Evolutionary conservation across 2,329 filamentous ascomycete genomes (phyloP), one percentile per base, ranked within the genome.

Genomic region (Polytolypa hystricis): DNA sequence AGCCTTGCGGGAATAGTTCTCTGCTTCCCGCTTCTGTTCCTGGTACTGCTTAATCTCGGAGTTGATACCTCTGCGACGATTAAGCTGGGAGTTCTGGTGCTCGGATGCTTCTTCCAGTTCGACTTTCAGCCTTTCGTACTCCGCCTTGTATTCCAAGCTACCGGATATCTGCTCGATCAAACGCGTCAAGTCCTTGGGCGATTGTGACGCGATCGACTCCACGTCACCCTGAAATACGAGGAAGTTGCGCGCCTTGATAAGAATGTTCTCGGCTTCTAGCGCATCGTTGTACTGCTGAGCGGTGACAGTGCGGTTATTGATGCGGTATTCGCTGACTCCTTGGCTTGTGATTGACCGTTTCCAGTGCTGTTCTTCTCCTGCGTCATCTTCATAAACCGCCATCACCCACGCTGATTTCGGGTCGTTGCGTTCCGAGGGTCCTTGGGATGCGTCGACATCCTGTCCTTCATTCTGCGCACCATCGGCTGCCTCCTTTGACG

Each of bases 211-310:
- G 53, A 98, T 95, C 16, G 86, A 84, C 60, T 98, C 91, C 12
- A 98, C 89, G 56, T 98, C 91, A 47, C 91, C 93, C 60, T 98
- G 91, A 58, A 98, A 98, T 23, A 98, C 91, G 4, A 98, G 73
- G 57, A 98, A 98, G 56, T 98, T 98, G 47, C 91, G 77, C 21
- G 91, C 91, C 61, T 94, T 96, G 68, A 98, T 96, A 42, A 98
- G 67, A 47, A 98, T 98, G 52, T 95, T 95, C 58, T 98, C 89
- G 14, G 77, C 70, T 59, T 98, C 91, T 10, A 98, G 71, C 2
- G 84, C 79, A 40, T 89, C 81, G 56, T 96, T 96, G 68, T 98
- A 98, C 55, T 91, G 80, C 52, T 84, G 83, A 2, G 87, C 86
- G 2, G 79, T 84, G 32, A 98, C 91, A 25, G 81, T 69, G 34